Evolutionary conservation across 2,329 filamentous ascomycete species (phyloP).

Genomic region (Dactylellina parvicollis): DNA sequence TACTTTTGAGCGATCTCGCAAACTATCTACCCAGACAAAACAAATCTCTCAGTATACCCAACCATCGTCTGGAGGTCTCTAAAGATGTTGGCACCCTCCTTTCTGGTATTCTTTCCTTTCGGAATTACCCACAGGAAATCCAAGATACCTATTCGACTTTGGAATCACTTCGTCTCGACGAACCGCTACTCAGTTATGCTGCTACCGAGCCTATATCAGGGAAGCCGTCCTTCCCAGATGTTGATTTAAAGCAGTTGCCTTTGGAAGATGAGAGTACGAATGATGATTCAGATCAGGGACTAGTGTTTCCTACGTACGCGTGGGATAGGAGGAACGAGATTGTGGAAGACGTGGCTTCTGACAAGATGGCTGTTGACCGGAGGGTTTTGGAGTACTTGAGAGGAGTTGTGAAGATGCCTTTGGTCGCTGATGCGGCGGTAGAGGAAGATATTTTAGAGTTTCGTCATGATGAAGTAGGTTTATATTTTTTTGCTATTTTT

Average conservation of each 20-base stretch:
- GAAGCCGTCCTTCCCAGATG: not conserved
- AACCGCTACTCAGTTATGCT: slow-evolving; percentile 14
- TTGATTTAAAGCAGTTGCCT: slow-evolving; percentile 15
- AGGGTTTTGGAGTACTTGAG: slow-evolving; percentile 33
- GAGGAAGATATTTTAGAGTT: not conserved
- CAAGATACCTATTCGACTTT: slow-evolving; percentile 4
- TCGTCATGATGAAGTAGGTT: too few species aligned
- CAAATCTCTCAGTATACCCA: not conserved
- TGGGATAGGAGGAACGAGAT: slow-evolving; percentile 50
- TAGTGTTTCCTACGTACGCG: slow-evolving; percentile 27
- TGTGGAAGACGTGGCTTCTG: slow-evolving; percentile 12
- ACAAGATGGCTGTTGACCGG: slow-evolving; percentile 41
- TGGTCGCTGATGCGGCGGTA: not conserved
- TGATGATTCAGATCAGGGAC: slow-evolving; percentile 23
- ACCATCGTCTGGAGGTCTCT: slow-evolving; percentile 16
- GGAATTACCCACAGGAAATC: not conserved
- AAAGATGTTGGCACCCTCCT: slow-evolving; percentile 31
- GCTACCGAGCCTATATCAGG: not conserved
- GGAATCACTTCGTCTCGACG: slow-evolving; percentile 12
- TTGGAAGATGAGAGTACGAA: not conserved
- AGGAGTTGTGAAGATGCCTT: slow-evolving; percentile 13
- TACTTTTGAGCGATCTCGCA: not conserved
- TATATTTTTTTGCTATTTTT: too few species aligned
- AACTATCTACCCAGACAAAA: not conserved
- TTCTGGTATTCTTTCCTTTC: slow-evolving; percentile 22